Conservation (phyloP, 192 early-diverging fungal species). For the Coemansia sp. region DNA sequence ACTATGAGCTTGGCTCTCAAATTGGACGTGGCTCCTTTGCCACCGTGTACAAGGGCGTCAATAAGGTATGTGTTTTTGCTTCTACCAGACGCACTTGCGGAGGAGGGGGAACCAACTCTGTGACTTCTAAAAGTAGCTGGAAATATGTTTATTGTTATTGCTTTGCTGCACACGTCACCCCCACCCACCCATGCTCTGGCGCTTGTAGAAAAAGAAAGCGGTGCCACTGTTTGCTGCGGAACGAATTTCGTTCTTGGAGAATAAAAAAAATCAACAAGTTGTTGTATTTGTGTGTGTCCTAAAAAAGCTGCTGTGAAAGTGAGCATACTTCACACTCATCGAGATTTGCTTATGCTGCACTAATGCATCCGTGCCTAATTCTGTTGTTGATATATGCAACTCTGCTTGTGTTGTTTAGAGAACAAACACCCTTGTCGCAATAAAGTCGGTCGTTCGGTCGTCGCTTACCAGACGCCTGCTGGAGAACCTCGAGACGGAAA, state of each 20-base stretch:
- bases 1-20: conserved; percentile 74
- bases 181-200: no score
- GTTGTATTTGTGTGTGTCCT: neutral
- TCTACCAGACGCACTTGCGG: neutral
- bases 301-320: no score
- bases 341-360: neutral
- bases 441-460: conserved; percentile 86
- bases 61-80: conserved; percentile 57
- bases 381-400: neutral
- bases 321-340: neutral
- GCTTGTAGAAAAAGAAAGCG: no score
- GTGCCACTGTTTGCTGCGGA: no score
- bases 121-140: neutral
- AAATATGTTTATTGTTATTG: no score
- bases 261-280: neutral
- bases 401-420: conserved; percentile 25
- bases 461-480: conserved; percentile 89
- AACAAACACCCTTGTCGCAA: conserved; percentile 70
- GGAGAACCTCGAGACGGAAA: conserved; percentile 95
- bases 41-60: conserved; percentile 80
- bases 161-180: no score
- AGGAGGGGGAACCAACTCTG: neutral
- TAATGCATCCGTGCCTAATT: neutral
- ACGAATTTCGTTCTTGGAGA: neutral
- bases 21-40: conserved; percentile 97